A percentile compares a stretch with the other conserved stretches of the same genome.
These are phyloP conservation scores for Globisporangium uncinulatum DNA, from an alignment of 352 stramenopile species.

Conservation along the genomic window DNA sequence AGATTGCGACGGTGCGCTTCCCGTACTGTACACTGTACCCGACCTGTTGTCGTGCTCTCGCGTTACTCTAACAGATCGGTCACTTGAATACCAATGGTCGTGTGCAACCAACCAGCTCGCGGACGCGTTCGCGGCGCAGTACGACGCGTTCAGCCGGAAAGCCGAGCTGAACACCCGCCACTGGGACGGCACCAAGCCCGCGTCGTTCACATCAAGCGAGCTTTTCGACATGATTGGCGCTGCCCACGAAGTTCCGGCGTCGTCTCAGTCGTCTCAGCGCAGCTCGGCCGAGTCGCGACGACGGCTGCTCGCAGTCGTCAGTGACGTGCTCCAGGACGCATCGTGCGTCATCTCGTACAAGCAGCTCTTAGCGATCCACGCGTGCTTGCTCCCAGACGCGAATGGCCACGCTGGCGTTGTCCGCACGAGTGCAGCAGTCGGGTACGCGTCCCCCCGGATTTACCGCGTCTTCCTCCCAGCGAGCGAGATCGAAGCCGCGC, in stretches of 20 bases:
- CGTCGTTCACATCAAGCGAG: slow-evolving; percentile 56
- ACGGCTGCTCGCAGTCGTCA: slow-evolving; percentile 51
- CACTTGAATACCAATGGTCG: background rate
- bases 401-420: slow-evolving; percentile 44
- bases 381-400: slow-evolving; percentile 37
- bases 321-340: slow-evolving; percentile 54
- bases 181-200: slow-evolving; percentile 25
- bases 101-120: slow-evolving; percentile 23
- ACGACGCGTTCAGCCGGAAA: slow-evolving; percentile 47
- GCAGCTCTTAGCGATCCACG: slow-evolving; percentile 55
- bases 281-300: slow-evolving; percentile 23
- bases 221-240: slow-evolving; percentile 69
- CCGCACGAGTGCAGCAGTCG: slow-evolving; percentile 53
- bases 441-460: slow-evolving; percentile 71
- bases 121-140: slow-evolving; percentile 40
- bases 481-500: slow-evolving; percentile 43
- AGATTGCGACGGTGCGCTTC: slow-evolving; percentile 41
- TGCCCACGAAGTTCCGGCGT: slow-evolving; percentile 33
- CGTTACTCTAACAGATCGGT: too few relatives aligned
- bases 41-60: too few relatives aligned
- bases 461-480: slow-evolving; percentile 76
- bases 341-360: slow-evolving; percentile 46
- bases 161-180: slow-evolving; percentile 30
- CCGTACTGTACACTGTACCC: too few relatives aligned
- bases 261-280: slow-evolving; percentile 1